Conservation (phyloP, 1,284 basidiomycete species). For the Irpex sp. region DNA sequence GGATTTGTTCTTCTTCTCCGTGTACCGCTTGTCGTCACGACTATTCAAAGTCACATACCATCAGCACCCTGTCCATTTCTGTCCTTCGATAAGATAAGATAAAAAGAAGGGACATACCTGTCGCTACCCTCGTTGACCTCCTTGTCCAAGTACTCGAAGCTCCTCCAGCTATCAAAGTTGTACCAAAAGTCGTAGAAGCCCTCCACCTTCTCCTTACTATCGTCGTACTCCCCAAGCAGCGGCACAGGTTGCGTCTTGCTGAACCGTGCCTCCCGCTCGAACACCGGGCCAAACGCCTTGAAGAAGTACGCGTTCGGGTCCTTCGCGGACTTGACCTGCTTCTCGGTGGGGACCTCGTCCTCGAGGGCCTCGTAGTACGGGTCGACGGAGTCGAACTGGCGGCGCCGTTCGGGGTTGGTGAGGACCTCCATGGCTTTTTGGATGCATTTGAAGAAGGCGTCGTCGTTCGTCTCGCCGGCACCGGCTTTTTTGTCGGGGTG, state of each 20-base stretch:
- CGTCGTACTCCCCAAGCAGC: slow-evolving; percentile 68
- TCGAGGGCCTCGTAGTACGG: slow-evolving; percentile 72
- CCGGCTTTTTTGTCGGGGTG: slow-evolving; percentile 98
- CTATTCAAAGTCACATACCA: slow-evolving; percentile 33
- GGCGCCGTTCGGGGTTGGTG: slow-evolving; percentile 81
- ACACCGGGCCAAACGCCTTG: slow-evolving; percentile 69
- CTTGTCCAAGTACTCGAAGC: slow-evolving; percentile 98
- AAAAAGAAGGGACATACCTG: slow-evolving; percentile 48
- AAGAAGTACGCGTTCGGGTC: slow-evolving; percentile 64
- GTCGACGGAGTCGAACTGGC: slow-evolving; percentile 97
- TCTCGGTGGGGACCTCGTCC: slow-evolving; percentile 71
- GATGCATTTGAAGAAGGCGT: slow-evolving; percentile 99
- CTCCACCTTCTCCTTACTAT: slow-evolving; percentile 83
- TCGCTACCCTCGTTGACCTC: slow-evolving; percentile 98
- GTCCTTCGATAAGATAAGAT: too few species aligned
- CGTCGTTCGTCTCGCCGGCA: slow-evolving; percentile 82
- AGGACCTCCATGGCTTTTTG: slow-evolving; percentile 95
- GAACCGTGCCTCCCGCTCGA: slow-evolving; percentile 91
- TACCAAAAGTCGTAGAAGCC: slow-evolving; percentile 99
- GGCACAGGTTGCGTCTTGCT: slow-evolving; percentile 89
- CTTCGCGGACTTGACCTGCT: slow-evolving; percentile 56
- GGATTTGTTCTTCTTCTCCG: slow-evolving; percentile 99
- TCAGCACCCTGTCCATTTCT: too few species aligned
- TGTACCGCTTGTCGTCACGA: slow-evolving; percentile 98
- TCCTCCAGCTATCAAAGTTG: slow-evolving; percentile 98